Base-by-base conservation (phyloP, 805 yeast genomes). In the Yarrowia yakushimensis region DNA sequence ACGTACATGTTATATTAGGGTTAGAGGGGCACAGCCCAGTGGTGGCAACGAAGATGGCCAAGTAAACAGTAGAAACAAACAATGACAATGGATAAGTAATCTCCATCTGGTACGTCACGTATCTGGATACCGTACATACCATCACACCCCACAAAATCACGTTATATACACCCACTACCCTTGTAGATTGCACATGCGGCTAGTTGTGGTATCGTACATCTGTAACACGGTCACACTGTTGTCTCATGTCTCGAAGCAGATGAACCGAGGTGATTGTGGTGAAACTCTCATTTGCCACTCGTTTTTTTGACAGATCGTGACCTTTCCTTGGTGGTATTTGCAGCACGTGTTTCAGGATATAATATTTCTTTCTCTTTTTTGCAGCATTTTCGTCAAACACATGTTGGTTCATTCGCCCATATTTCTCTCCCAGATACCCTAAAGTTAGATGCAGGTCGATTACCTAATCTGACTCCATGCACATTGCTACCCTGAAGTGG, bases 11-110 rank as follows among this genome's bases (percentile, higher is more conserved):
- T 17, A 28, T 20, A n/a, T n/a, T n/a, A 33, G 39, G 55, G 55
- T 48, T 48, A 31, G 55, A 39, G 55, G 48, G 48, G 50, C 50
- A 9, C 34, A 28, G 50, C 50, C 50, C 46, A n/a, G 31, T 42
- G 45, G 28, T 34, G 39, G 39, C 20, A 20, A 4, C 12, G 36
- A 15, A 3, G 3, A 13, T 12, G 36, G 11, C 31, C n/a, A 10
- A 30, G 31, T 7, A 30, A 10, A 30, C 31, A 30, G 31, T n/a
- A n/a, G n/a, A n/a, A n/a, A n/a, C n/a, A n/a, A n/a, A n/a, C n/a
- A n/a, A n/a, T n/a, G n/a, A n/a, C n/a, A n/a, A n/a, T n/a, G n/a
- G n/a, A n/a, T n/a, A n/a, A n/a, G n/a, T n/a, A n/a, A n/a, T n/a
- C n/a, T n/a, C n/a, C n/a, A n/a, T n/a, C n/a, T n/a, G n/a, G n/a